Evolutionary conservation across 106 monocot species (phyloP).

Genomic region (Narthecium ossifragum): DNA sequence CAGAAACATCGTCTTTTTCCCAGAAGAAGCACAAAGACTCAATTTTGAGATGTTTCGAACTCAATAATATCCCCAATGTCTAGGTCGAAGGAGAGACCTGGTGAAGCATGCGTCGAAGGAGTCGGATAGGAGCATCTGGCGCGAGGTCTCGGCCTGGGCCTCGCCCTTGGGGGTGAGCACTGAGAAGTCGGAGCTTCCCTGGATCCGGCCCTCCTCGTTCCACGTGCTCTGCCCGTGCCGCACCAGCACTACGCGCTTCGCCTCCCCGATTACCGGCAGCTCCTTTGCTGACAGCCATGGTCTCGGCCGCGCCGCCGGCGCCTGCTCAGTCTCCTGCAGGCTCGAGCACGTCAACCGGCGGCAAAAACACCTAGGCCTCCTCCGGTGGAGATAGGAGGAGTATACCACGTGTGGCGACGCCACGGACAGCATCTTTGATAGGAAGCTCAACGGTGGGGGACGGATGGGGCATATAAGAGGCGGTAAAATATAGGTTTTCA

Average conservation of each 20-base stretch:
- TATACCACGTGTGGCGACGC: conserved; percentile 5
- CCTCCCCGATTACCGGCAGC: conserved; percentile 34
- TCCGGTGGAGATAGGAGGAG: conserved; percentile 1
- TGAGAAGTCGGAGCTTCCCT: conserved; percentile 89
- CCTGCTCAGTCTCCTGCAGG: conserved; percentile 27
- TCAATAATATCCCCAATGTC: too few species aligned
- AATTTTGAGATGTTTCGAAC: too few species aligned
- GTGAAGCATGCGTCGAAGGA: conserved; percentile 96
- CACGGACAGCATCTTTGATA: conserved; percentile 13
- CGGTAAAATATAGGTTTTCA: too few species aligned
- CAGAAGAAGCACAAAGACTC: too few species aligned
- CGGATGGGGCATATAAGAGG: too few species aligned
- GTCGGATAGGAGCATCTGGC: conserved; percentile 83
- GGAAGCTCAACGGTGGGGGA: too few species aligned
- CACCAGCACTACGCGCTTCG: conserved; percentile 93
- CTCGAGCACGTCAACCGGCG: conserved; percentile 17
- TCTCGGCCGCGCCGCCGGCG: background rate
- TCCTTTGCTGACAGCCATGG: background rate
- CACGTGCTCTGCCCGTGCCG: conserved; percentile 99
- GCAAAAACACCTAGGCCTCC: background rate
- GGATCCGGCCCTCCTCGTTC: conserved; percentile 96
- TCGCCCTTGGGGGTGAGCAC: conserved; percentile 86
- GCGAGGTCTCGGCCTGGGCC: conserved; percentile 82
- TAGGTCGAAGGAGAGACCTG: conserved; percentile 29
- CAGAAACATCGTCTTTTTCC: too few species aligned